These are phyloP conservation scores for Dimocarpus longan DNA, from an alignment of 345 rosid genomes.

Conservation along the genomic window DNA sequence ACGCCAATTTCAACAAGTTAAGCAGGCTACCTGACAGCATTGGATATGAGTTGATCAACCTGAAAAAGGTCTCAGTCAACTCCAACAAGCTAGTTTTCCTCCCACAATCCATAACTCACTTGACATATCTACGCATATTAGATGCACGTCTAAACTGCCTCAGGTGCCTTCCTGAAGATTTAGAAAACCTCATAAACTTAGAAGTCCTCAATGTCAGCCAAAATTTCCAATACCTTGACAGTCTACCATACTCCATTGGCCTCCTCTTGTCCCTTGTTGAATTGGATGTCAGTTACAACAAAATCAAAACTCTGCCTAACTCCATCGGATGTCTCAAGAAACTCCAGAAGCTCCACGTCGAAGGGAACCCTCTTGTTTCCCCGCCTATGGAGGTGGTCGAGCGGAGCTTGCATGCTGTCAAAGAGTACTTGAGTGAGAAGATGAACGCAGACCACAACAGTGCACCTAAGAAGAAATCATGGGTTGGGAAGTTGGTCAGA, in stretches of 20 bases:
- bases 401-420: conserved; percentile 58
- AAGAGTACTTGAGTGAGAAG: conserved; percentile 65
- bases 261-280: conserved; percentile 73
- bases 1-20: conserved; percentile 90
- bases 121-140: conserved; percentile 54
- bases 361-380: conserved; percentile 82
- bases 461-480: conserved; percentile 56
- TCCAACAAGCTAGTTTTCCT: conserved; percentile 73
- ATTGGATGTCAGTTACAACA: conserved; percentile 80
- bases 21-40: conserved; percentile 63
- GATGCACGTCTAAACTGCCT: conserved; percentile 88
- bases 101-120: conserved; percentile 67
- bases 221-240: conserved; percentile 70
- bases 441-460: conserved; percentile 47
- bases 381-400: conserved; percentile 75
- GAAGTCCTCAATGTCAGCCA: conserved; percentile 80
- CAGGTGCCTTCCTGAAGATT: conserved; percentile 65
- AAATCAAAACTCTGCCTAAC: conserved; percentile 60
- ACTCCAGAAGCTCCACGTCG: conserved; percentile 62
- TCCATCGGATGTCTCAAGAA: conserved; percentile 77
- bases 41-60: conserved; percentile 67
- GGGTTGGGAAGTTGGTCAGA: conserved; percentile 71
- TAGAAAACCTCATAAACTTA: conserved; percentile 73
- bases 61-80: conserved; percentile 70
- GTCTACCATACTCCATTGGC: conserved; percentile 66